phyloP scores from a whole-genome alignment of 768 basidiomycete genomes.

The Lanmaoa pseudosensibilis region DNA sequence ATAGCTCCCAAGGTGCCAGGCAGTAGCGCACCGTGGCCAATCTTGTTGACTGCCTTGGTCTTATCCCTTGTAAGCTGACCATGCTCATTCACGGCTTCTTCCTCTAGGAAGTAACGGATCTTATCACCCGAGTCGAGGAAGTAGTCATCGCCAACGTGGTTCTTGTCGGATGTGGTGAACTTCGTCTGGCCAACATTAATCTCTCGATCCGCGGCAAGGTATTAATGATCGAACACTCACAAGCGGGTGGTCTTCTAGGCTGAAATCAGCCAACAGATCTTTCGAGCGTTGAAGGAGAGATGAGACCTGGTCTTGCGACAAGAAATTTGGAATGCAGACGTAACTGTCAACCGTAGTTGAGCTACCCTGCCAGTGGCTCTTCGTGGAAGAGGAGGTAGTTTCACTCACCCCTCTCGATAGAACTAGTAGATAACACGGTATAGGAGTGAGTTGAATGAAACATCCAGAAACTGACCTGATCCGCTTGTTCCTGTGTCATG shows the following conservation, averaged over 20 bases:
- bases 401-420: conserved; percentile 53
- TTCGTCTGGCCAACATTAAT: conserved; percentile 58
- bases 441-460: background rate
- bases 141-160: conserved; percentile 89
- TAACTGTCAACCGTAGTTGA: conserved; percentile 51
- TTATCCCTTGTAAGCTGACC: conserved; percentile 74
- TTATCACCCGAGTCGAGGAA: conserved; percentile 92
- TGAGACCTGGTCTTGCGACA: conserved; percentile 54
- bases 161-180: conserved; percentile 76
- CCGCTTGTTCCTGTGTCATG: conserved; percentile 55
- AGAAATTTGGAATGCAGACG: conserved; percentile 73
- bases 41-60: conserved; percentile 89
- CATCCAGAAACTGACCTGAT: conserved; percentile 43
- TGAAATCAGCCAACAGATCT: conserved; percentile 76
- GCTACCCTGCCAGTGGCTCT: background rate
- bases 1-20: too few species aligned
- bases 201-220: background rate
- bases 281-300: conserved; percentile 70
- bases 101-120: conserved; percentile 93
- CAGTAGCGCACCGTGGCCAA: conserved; percentile 68
- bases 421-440: conserved; percentile 44
- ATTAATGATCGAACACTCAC: conserved; percentile 41
- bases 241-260: conserved; percentile 74
- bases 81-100: conserved; percentile 70
- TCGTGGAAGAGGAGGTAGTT: background rate